Conservation (phyloP, 192 early-diverging fungal species). For the Funneliformis mosseae region DNA sequence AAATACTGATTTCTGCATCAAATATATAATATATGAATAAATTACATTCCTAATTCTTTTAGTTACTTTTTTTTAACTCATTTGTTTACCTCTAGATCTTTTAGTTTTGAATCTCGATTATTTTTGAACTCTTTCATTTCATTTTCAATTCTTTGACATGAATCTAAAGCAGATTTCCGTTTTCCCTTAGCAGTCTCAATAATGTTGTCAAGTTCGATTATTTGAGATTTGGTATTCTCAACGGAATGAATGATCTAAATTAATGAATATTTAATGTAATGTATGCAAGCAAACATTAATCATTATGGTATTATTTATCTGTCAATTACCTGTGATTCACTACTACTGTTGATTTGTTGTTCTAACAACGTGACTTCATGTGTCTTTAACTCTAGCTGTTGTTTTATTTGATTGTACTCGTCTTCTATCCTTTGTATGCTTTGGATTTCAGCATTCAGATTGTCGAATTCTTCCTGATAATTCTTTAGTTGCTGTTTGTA, state of each 20-base stretch:
- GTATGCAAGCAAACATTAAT: not conserved
- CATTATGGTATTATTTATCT: not conserved
- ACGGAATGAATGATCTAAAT: conserved; percentile 57
- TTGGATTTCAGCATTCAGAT: conserved; percentile 58
- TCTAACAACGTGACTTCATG: conserved; percentile 81
- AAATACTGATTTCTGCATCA: conserved; percentile 61
- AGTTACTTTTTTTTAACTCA: not conserved
- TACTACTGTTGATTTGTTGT: conserved; percentile 76
- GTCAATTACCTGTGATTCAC: conserved; percentile 63
- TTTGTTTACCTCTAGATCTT: conserved; percentile 67
- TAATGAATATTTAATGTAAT: conserved; percentile 30
- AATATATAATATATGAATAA: conserved; percentile 16
- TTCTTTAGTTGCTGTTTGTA: conserved; percentile 55
- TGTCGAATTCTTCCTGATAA: conserved; percentile 52
- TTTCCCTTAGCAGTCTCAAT: conserved; percentile 48
- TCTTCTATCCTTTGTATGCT: conserved; percentile 55
- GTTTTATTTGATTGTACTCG: conserved; percentile 61
- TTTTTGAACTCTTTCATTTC: conserved; percentile 91
- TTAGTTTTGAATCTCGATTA: conserved; percentile 87
- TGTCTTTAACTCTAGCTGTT: conserved; percentile 69
- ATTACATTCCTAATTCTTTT: too few relatives aligned
- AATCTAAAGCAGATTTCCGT: conserved; percentile 51
- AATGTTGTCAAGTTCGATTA: conserved; percentile 50
- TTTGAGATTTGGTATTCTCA: conserved; percentile 55
- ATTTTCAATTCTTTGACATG: conserved; percentile 66